Percentiles rank a stretch among this genome's conserved stretches.
phyloP scores from a whole-genome alignment of 495 filamentous ascomycete genomes.

The Tetracladium marchalianum region DNA sequence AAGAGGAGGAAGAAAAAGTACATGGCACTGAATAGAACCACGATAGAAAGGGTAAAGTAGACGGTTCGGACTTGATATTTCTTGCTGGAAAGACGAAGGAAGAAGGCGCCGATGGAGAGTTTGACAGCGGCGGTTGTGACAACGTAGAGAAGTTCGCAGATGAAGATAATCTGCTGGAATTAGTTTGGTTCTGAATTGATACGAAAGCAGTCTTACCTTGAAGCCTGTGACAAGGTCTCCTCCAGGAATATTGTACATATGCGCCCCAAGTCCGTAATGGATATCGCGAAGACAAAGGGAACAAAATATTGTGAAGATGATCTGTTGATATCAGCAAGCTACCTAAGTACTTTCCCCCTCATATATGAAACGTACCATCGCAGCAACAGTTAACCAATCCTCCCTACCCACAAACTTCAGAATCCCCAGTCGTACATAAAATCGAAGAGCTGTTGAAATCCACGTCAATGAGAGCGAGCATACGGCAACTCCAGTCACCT shows the following conservation, averaged over 20 bases:
- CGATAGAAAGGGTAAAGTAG: constrained; percentile 16
- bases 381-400: constrained; percentile 17
- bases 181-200: constrained; percentile 1
- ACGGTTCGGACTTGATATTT: constrained; percentile 28
- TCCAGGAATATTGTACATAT: constrained; percentile 12
- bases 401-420: constrained; percentile 16
- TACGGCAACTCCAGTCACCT: constrained; percentile 15
- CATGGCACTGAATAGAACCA: constrained; percentile 22
- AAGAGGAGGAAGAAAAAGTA: constrained; percentile 33
- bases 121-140: constrained; percentile 27
- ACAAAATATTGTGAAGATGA: constrained; percentile 13
- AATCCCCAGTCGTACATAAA: constrained; percentile 14
- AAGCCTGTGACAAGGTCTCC: constrained; percentile 1
- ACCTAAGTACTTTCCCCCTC: neutral
- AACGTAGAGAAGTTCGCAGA: constrained; percentile 30
- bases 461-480: constrained; percentile 12
- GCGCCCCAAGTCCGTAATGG: constrained; percentile 11
- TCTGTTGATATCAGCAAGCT: neutral
- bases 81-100: constrained; percentile 30
- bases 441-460: constrained; percentile 13
- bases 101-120: constrained; percentile 31
- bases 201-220: no score
- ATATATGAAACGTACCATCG: constrained; percentile 7
- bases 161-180: constrained; percentile 11
- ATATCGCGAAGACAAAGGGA: constrained; percentile 10